Percentiles rank a stretch among this genome's conserved stretches.
phyloP scores from a whole-genome alignment of 1,139 yeast genomes.

The Yamadazyma dushanensis region DNA sequence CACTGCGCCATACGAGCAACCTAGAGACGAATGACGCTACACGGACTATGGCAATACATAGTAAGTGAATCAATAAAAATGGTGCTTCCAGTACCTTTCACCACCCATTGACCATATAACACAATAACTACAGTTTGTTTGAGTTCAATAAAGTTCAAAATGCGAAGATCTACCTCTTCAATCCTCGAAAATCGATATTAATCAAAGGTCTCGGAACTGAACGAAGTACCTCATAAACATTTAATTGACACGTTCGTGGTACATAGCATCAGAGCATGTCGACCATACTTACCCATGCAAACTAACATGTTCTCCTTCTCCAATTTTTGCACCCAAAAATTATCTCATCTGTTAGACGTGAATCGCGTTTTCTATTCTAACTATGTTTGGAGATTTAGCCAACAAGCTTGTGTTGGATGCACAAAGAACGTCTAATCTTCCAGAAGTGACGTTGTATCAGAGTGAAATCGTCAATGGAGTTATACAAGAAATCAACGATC shows the following conservation, averaged over 20 bases:
- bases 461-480: constrained; percentile 72
- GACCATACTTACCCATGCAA: not conserved
- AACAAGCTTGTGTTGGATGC: constrained; percentile 83
- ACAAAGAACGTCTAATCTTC: constrained; percentile 68
- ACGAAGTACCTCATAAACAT: no score
- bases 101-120: no score
- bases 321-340: not conserved
- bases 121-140: no score
- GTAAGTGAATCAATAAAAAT: no score
- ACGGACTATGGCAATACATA: no score
- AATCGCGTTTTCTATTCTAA: constrained; percentile 2
- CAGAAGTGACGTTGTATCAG: constrained; percentile 70
- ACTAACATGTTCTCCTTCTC: not conserved
- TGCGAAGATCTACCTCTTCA: no score
- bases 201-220: no score
- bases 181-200: no score
- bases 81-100: no score
- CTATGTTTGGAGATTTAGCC: constrained; percentile 89
- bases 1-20: constrained; percentile 54
- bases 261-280: no score
- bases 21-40: not conserved
- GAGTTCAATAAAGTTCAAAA: no score
- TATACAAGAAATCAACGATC: constrained; percentile 57
- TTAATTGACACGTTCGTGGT: not conserved
- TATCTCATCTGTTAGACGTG: not conserved